A percentile compares a stretch with the other conserved stretches of the same genome.
Evolutionary conservation across 1,284 basidiomycete genomes (phyloP).

Genomic region (Leucoagaricus sp.): DNA sequence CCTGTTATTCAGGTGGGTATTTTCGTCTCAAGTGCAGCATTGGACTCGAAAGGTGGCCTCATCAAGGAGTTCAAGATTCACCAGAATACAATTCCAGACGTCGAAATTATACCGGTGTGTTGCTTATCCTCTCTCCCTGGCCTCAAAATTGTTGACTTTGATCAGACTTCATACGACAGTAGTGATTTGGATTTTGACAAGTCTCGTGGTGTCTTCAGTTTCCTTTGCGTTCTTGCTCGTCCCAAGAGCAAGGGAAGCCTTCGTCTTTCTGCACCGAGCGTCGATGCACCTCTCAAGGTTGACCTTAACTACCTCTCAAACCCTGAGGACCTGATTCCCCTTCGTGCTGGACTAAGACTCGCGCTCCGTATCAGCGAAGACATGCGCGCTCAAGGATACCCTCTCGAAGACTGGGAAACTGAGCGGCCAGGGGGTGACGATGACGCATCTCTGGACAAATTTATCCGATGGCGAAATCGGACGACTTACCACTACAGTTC

Average conservation of each 20-base stretch:
- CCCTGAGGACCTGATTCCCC: conserved; percentile 25
- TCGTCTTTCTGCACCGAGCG: conserved; percentile 36
- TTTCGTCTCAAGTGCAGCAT: conserved; percentile 13
- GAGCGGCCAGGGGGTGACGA: conserved; percentile 24
- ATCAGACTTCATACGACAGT: conserved; percentile 12
- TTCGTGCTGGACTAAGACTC: conserved; percentile 42
- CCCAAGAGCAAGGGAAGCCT: conserved; percentile 28
- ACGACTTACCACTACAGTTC: conserved; percentile 30
- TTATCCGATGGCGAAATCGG: conserved; percentile 20
- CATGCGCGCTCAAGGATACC: conserved; percentile 28
- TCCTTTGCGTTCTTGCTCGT: conserved; percentile 22
- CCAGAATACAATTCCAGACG: conserved; percentile 26
- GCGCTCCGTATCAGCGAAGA: conserved; percentile 38
- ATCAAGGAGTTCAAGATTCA: conserved; percentile 8
- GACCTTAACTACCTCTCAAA: conserved; percentile 42
- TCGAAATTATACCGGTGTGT: conserved; percentile 29
- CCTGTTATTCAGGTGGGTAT: conserved; percentile 18
- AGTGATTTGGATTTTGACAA: neutral
- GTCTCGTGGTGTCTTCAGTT: conserved; percentile 22
- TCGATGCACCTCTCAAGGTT: conserved; percentile 36
- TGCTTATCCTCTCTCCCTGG: neutral
- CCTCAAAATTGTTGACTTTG: neutral
- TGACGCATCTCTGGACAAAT: conserved; percentile 27
- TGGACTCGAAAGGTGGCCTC: neutral
- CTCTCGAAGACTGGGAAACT: conserved; percentile 21